A percentile compares a stretch with the other conserved stretches of the same genome.
Evolutionary conservation across 257 asterid genomes (phyloP).

Genomic region (Primulina tabacum): DNA sequence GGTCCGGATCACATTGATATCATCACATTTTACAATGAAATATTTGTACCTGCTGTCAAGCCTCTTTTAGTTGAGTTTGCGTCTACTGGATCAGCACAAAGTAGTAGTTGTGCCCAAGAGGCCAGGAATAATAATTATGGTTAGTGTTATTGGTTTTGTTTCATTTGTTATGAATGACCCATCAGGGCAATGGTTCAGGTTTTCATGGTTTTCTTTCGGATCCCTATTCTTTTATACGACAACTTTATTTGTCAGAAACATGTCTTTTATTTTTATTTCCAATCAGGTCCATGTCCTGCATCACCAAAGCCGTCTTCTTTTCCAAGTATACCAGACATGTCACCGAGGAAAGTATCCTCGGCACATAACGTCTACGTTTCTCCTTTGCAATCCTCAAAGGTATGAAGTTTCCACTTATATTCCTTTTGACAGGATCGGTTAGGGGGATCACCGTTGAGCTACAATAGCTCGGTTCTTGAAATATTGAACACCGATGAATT

Average conservation of each 20-base stretch:
- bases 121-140: constrained; percentile 53
- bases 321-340: constrained; percentile 98
- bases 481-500: no score
- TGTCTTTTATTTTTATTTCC: constrained; percentile 8
- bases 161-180: neutral
- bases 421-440: no score
- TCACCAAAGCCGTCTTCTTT: constrained; percentile 82
- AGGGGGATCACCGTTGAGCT: no score
- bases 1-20: constrained; percentile 88
- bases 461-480: no score
- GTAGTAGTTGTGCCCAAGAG: constrained; percentile 44
- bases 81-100: constrained; percentile 57
- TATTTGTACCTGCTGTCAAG: constrained; percentile 81
- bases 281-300: constrained; percentile 63
- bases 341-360: constrained; percentile 96
- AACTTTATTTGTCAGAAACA: constrained; percentile 12
- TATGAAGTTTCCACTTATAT: constrained; percentile 20
- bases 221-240: constrained; percentile 1
- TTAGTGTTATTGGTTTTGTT: constrained; percentile 29
- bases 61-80: constrained; percentile 91
- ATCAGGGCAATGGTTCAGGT: neutral
- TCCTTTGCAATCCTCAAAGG: constrained; percentile 91
- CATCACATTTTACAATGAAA: constrained; percentile 86
- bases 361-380: constrained; percentile 91
- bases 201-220: constrained; percentile 6